These are phyloP conservation scores for Gaultheria prostrata DNA, from an alignment of 148 eudicot species.

Conservation along the genomic window DNA sequence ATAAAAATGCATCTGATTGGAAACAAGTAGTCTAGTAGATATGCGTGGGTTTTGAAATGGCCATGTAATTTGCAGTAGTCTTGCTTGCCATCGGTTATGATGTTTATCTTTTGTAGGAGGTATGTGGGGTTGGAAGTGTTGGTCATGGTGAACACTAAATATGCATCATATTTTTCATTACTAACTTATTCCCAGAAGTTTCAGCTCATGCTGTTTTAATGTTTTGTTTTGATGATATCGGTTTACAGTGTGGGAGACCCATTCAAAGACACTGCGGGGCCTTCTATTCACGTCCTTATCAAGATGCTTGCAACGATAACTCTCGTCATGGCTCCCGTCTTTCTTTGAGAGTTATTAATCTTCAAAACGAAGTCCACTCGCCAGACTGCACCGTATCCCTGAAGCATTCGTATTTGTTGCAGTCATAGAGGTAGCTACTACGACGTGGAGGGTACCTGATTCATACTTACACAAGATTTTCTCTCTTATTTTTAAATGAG, in stretches of 20 bases:
- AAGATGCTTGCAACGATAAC: conserved; percentile 98
- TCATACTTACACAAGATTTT: background rate
- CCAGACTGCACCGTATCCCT: background rate
- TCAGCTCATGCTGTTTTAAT: background rate
- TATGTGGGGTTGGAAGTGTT: background rate
- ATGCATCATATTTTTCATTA: background rate
- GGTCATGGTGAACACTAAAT: background rate
- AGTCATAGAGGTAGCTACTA: background rate
- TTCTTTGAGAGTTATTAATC: conserved; percentile 39
- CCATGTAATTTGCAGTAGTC: background rate
- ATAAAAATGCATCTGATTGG: background rate
- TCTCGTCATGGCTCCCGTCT: conserved; percentile 95
- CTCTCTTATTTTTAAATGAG: conserved; percentile 15
- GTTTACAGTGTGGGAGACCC: conserved; percentile 96
- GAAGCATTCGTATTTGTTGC: background rate
- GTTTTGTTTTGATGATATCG: conserved; percentile 8
- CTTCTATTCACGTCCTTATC: conserved; percentile 92
- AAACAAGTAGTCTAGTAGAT: background rate
- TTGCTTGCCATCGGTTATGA: background rate
- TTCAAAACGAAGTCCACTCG: background rate
- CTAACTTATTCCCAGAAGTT: background rate
- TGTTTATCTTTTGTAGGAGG: background rate
- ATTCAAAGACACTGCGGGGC: conserved; percentile 98
- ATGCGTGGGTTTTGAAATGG: background rate
- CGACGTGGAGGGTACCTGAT: conserved; percentile 14